Evolutionary conservation across 2,329 filamentous ascomycete species (phyloP).

Genomic region (Epichloe festucae): DNA sequence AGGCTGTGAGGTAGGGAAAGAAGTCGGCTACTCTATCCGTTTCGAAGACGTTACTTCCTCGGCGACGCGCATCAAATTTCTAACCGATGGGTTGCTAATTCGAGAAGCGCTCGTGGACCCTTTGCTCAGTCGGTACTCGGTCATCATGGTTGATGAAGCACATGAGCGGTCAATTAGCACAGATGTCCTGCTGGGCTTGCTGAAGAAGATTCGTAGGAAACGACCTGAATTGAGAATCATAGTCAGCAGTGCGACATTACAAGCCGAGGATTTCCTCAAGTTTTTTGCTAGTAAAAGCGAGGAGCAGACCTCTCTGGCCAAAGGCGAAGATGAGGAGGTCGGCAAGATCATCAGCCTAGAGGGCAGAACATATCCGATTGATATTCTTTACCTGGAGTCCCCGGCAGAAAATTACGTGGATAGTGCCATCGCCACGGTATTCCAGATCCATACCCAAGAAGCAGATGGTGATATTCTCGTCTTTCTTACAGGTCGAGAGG

Average conservation of each 20-base stretch:
- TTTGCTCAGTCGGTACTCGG: constrained; percentile 76
- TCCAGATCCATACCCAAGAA: constrained; percentile 78
- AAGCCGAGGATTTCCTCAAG: constrained; percentile 70
- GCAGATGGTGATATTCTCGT: constrained; percentile 75
- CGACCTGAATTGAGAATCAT: constrained; percentile 75
- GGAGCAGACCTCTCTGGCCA: constrained; percentile 16
- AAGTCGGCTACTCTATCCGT: constrained; percentile 84
- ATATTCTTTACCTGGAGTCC: constrained; percentile 65
- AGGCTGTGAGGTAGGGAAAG: constrained; percentile 73
- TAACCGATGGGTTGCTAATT: constrained; percentile 85
- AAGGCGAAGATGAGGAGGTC: constrained; percentile 12
- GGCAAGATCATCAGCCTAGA: constrained; percentile 65
- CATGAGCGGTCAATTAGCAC: constrained; percentile 90
- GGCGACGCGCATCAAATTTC: constrained; percentile 79
- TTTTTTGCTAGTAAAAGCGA: constrained; percentile 51
- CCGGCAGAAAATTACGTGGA: constrained; percentile 82
- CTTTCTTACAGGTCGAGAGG: constrained; percentile 84
- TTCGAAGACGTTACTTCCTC: constrained; percentile 87
- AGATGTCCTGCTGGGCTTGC: constrained; percentile 74
- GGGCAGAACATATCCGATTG: constrained; percentile 78
- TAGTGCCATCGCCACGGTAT: constrained; percentile 65
- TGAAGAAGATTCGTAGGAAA: constrained; percentile 80
- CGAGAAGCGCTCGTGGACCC: constrained; percentile 90
- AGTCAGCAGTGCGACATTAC: constrained; percentile 84
- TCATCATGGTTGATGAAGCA: constrained; percentile 96